Evolutionary conservation across 23 red algal species (phyloP).

Genomic region (Gracilaria caudata): DNA sequence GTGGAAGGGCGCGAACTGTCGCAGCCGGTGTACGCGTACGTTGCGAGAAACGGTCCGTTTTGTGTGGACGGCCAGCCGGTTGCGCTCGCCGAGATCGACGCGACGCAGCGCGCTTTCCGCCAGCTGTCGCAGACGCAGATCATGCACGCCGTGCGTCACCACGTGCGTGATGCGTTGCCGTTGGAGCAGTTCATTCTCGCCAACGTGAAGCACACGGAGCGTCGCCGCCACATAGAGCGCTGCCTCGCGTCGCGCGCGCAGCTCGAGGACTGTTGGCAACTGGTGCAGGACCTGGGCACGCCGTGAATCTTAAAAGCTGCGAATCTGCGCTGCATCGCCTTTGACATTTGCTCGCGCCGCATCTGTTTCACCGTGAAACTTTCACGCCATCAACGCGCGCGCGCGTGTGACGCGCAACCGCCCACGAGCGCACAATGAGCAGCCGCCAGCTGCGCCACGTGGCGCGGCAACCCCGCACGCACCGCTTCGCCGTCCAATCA

Average conservation of each 20-base stretch:
- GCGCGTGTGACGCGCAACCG: background rate
- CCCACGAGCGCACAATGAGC: background rate
- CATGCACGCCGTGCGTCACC: background rate
- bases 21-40: slow-evolving; percentile 24
- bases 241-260: background rate
- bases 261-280: slow-evolving; percentile 3
- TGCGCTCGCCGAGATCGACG: background rate
- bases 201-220: background rate
- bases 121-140: background rate
- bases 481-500: slow-evolving; percentile 3
- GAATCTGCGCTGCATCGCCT: no score
- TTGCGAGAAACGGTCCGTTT: slow-evolving; percentile 18
- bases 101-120: background rate
- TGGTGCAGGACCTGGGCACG: background rate
- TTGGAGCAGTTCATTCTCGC: background rate
- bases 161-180: background rate
- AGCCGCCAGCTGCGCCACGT: background rate
- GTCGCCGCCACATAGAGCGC: background rate
- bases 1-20: background rate
- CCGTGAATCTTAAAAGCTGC: no score
- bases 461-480: no score
- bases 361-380: background rate
- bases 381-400: background rate
- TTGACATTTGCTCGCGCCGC: no score
- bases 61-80: background rate